Conservation (phyloP, 2,329 filamentous ascomycete genomes). For the Arthroderma sp. region DNA sequence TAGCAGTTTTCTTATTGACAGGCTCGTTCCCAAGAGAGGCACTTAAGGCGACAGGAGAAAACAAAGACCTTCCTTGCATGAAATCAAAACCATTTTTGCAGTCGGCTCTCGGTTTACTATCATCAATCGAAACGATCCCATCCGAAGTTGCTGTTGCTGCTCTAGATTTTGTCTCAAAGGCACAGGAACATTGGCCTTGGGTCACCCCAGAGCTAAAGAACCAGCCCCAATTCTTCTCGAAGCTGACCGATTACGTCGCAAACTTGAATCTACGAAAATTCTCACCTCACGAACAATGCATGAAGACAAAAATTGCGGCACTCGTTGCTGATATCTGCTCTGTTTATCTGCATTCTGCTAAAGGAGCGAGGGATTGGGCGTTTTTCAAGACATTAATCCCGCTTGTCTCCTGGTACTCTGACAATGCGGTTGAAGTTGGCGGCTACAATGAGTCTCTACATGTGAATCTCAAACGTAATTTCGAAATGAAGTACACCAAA, state of each 20-base stretch:
- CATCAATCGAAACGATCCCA: slow-evolving; percentile 50
- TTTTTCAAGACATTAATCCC: slow-evolving; percentile 60
- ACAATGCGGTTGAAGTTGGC: slow-evolving; percentile 64
- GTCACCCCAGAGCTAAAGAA: slow-evolving; percentile 68
- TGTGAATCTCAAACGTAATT: slow-evolving; percentile 70
- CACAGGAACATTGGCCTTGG: slow-evolving; percentile 94
- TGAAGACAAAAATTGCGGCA: slow-evolving; percentile 60
- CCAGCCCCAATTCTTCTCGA: slow-evolving; percentile 59
- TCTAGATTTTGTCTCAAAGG: slow-evolving; percentile 72
- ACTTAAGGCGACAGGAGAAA: slow-evolving; percentile 40
- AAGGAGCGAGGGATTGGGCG: slow-evolving; percentile 56
- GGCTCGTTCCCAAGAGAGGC: slow-evolving; percentile 71
- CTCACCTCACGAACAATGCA: slow-evolving; percentile 32
- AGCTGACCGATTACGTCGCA: slow-evolving; percentile 56
- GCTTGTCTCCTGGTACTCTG: slow-evolving; percentile 65
- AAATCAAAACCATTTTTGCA: slow-evolving; percentile 56
- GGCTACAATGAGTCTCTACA: slow-evolving; percentile 83
- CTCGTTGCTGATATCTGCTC: slow-evolving; percentile 78
- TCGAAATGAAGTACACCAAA: slow-evolving; percentile 61
- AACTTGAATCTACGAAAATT: slow-evolving; percentile 45
- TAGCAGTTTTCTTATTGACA: slow-evolving; percentile 83
- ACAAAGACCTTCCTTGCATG: slow-evolving; percentile 36
- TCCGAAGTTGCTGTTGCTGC: slow-evolving; percentile 58
- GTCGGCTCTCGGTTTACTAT: slow-evolving; percentile 58
- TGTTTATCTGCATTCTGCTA: slow-evolving; percentile 77